Percentiles rank a stretch among this genome's conserved stretches.
Conservation (phyloP, 2,329 filamentous ascomycete species). For the Claviceps africana region DNA sequence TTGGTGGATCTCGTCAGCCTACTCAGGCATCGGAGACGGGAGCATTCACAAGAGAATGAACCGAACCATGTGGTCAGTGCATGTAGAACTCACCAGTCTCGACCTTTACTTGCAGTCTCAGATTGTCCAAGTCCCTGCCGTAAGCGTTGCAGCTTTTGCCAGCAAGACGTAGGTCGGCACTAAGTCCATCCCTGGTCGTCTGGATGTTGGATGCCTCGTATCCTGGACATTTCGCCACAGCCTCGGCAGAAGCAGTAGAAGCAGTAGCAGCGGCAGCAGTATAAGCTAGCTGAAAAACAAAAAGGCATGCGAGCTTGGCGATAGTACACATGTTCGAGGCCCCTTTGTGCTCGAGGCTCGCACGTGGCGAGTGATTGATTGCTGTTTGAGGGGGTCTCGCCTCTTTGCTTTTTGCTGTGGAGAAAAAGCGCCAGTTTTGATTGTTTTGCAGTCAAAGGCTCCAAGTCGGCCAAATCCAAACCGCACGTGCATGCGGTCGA, state of each 20-base stretch:
- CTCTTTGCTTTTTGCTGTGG: too few relatives aligned
- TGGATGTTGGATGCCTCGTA: constrained; percentile 50
- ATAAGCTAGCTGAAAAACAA: background rate
- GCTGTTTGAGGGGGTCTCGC: too few relatives aligned
- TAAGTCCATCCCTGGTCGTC: constrained; percentile 39
- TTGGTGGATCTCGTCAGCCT: background rate
- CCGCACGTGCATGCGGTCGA: too few relatives aligned
- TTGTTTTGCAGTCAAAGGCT: too few relatives aligned
- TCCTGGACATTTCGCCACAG: constrained; percentile 39
- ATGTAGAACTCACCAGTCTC: constrained; percentile 14
- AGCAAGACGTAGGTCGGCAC: constrained; percentile 54
- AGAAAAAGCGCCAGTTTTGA: too few relatives aligned
- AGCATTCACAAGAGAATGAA: background rate
- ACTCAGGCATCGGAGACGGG: too few relatives aligned
- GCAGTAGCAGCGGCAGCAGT: background rate
- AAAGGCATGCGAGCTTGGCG: background rate
- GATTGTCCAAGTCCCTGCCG: constrained; percentile 26
- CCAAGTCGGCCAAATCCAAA: too few relatives aligned
- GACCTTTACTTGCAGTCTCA: constrained; percentile 18
- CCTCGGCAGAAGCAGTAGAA: background rate
- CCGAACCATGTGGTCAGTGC: background rate
- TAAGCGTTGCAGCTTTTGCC: constrained; percentile 62
- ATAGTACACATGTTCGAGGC: background rate
- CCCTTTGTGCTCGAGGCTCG: background rate
- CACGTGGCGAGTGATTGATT: too few relatives aligned